Conservation (phyloP, 495 filamentous ascomycete species). For the Coniosporium apollinis region DNA sequence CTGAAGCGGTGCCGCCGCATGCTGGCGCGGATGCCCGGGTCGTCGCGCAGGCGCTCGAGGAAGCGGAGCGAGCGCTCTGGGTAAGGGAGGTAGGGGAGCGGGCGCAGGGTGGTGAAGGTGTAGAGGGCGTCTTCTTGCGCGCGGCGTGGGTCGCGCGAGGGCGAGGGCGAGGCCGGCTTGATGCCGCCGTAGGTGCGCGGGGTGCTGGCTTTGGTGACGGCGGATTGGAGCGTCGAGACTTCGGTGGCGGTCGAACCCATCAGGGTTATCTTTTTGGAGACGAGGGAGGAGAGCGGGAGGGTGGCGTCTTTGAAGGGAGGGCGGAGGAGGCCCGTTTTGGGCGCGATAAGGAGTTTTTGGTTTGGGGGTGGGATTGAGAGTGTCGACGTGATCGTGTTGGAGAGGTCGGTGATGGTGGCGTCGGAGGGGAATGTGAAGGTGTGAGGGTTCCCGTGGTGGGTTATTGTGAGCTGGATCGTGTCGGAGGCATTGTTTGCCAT, state of each 20-base stretch:
- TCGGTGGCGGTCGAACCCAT: slow-evolving; percentile 41
- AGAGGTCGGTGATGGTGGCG: slow-evolving; percentile 46
- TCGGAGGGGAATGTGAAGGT: slow-evolving; percentile 26
- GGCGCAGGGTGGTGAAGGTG: slow-evolving; percentile 65
- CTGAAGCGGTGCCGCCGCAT: slow-evolving; percentile 76
- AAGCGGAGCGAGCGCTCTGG: slow-evolving; percentile 50
- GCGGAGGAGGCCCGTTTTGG: slow-evolving; percentile 51
- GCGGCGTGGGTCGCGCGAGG: slow-evolving; percentile 26
- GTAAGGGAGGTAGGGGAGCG: slow-evolving; percentile 63
- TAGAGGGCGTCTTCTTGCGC: slow-evolving; percentile 43
- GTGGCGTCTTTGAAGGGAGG: slow-evolving; percentile 40
- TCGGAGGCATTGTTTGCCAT: no score
- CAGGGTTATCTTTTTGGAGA: slow-evolving; percentile 41
- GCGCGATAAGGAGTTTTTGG: slow-evolving; percentile 60
- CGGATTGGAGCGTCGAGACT: slow-evolving; percentile 29
- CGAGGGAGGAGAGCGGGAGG: slow-evolving; percentile 34
- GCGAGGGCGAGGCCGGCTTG: slow-evolving; percentile 18
- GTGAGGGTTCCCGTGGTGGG: slow-evolving; percentile 37
- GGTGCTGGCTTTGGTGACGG: slow-evolving; percentile 20
- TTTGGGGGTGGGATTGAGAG: slow-evolving; percentile 49
- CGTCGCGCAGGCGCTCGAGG: slow-evolving; percentile 58
- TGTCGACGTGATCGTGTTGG: slow-evolving; percentile 30
- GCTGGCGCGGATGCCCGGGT: slow-evolving; percentile 66
- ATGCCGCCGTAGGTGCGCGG: slow-evolving; percentile 24
- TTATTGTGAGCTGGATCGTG: slow-evolving; percentile 29